These are phyloP conservation scores for Polygonum aviculare DNA, from an alignment of 148 eudicot species.

Conservation along the genomic window DNA sequence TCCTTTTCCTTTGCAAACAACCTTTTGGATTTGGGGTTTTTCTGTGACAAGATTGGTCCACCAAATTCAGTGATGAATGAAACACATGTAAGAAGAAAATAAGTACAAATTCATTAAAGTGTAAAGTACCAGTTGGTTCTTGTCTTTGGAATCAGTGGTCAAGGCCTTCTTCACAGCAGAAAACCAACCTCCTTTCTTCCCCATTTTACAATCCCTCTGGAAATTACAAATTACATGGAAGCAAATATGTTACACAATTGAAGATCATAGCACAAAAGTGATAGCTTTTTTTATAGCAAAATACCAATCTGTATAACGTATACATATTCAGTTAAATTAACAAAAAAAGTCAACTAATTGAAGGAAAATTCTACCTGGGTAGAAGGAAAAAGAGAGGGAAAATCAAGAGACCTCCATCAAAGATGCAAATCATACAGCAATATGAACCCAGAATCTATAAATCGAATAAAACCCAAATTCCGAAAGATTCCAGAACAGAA, in stretches of 20 bases:
- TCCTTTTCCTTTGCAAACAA: constrained; percentile 30
- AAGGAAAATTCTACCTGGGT: background rate
- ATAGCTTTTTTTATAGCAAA: background rate
- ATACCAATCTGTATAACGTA: background rate
- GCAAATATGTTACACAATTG: background rate
- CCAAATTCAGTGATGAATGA: background rate
- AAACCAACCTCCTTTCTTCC: constrained; percentile 72
- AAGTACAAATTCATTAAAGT: background rate
- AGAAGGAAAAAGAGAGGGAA: background rate
- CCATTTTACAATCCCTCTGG: constrained; percentile 39
- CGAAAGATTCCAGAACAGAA: background rate
- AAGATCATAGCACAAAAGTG: background rate
- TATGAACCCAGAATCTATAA: too few relatives aligned
- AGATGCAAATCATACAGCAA: background rate
- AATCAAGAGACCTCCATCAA: background rate
- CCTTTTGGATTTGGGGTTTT: constrained; percentile 30
- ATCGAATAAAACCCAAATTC: background rate
- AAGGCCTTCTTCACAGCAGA: constrained; percentile 67
- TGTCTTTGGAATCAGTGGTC: constrained; percentile 54
- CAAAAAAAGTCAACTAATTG: background rate
- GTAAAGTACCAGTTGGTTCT: constrained; percentile 34
- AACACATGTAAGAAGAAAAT: background rate
- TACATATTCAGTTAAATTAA: background rate
- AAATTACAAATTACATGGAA: background rate
- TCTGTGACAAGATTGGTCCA: constrained; percentile 20